phyloP scores from a whole-genome alignment of 768 basidiomycete species.

The Chlorophyllum brunneum region DNA sequence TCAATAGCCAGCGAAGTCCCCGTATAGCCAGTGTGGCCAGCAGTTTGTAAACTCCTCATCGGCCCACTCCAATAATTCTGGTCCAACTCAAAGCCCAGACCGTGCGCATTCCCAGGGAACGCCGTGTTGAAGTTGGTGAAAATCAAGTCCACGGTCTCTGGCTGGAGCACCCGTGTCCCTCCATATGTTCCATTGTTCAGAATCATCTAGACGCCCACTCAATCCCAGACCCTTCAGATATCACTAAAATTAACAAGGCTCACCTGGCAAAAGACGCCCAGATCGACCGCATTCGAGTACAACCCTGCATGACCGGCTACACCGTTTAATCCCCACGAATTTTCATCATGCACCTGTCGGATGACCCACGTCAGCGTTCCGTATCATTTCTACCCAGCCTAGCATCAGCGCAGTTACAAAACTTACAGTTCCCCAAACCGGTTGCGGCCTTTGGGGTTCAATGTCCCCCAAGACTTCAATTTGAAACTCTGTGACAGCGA shows the following conservation, averaged over 20 bases:
- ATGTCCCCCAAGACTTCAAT: constrained; percentile 18
- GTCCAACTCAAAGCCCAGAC: constrained; percentile 25
- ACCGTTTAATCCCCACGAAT: constrained; percentile 25
- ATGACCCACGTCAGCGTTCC: neutral
- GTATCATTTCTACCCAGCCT: neutral
- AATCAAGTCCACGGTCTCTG: constrained; percentile 24
- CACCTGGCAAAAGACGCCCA: constrained; percentile 26
- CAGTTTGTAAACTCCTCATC: constrained; percentile 23
- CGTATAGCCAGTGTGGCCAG: constrained; percentile 26
- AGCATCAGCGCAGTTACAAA: neutral
- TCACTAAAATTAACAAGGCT: neutral
- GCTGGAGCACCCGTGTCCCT: constrained; percentile 19
- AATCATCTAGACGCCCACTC: constrained; percentile 21
- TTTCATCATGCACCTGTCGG: constrained; percentile 25
- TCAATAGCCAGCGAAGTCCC: constrained; percentile 26
- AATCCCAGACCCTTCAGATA: neutral
- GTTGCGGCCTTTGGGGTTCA: constrained; percentile 22
- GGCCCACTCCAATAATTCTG: constrained; percentile 26
- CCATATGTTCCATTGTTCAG: constrained; percentile 26
- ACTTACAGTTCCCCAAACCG: constrained; percentile 25
- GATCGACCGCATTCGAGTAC: constrained; percentile 23
- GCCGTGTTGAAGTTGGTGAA: constrained; percentile 23
- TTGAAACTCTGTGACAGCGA: constrained; percentile 23
- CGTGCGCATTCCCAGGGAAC: constrained; percentile 25
- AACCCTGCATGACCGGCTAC: constrained; percentile 26